phyloP scores from a whole-genome alignment of 2,329 filamentous ascomycete species.

The Boeremia exigua region DNA sequence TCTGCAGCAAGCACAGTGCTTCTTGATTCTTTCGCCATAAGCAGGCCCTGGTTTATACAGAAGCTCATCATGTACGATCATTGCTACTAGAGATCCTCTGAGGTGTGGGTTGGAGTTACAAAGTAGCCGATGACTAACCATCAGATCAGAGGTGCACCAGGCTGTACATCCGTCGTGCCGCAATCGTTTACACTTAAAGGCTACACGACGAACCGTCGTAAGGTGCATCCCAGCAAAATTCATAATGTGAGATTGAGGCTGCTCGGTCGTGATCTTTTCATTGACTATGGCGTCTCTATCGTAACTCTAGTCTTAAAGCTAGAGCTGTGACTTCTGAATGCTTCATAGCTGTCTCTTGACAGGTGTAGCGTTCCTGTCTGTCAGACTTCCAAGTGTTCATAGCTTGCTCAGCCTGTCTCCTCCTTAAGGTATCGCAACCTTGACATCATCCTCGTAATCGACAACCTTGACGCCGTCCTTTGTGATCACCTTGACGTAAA shows the following conservation, averaged over 20 bases:
- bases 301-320: slow-evolving; percentile 11
- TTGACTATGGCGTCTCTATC: slow-evolving; percentile 18
- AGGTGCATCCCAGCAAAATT: no score
- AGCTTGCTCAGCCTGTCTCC: neutral
- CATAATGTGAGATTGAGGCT: neutral
- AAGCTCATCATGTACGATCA: no score
- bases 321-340: neutral
- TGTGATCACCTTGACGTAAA: slow-evolving; percentile 90
- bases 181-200: no score
- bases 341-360: neutral
- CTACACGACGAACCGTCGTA: neutral
- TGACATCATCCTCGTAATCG: slow-evolving; percentile 81
- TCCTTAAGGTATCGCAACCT: slow-evolving; percentile 66
- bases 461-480: slow-evolving; percentile 90
- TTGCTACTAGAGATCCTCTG: no score
- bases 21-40: no score
- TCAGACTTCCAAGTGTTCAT: slow-evolving; percentile 2
- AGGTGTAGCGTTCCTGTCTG: slow-evolving; percentile 15
- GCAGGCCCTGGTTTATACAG: no score
- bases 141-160: no score
- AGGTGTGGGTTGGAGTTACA: no score
- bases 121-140: no score
- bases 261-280: slow-evolving; percentile 11
- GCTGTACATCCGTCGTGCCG: no score
- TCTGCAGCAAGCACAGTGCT: no score